A percentile compares a stretch with the other conserved stretches of the same genome.
Evolutionary conservation across 2,329 filamentous ascomycete species (phyloP).

Genomic region (Clathrospora elynae): DNA sequence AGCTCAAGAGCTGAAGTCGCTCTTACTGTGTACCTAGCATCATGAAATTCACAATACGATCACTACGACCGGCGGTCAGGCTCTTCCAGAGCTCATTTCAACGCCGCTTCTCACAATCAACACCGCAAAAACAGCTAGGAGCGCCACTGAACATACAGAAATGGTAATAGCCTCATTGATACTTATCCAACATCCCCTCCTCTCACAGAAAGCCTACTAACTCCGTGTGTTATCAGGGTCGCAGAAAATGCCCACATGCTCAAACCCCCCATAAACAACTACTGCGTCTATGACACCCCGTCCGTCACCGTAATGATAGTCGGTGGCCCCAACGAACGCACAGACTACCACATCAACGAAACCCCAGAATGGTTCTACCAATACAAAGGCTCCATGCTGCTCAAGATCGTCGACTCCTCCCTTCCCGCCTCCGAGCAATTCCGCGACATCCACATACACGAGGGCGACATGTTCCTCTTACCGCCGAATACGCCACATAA

Average conservation of each 20-base stretch:
- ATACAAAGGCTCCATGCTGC: constrained; percentile 87
- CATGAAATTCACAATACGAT: constrained; percentile 24
- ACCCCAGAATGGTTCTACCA: constrained; percentile 99
- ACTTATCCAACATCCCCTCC: neutral
- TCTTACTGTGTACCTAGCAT: neutral
- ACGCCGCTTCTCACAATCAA: constrained; percentile 38
- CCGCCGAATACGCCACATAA: constrained; percentile 96
- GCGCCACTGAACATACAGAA: constrained; percentile 49
- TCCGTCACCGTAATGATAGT: constrained; percentile 90
- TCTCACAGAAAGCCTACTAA: constrained; percentile 1
- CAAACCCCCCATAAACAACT: constrained; percentile 94
- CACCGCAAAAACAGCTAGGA: constrained; percentile 29
- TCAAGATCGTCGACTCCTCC: constrained; percentile 78
- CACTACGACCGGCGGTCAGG: constrained; percentile 21
- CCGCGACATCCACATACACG: constrained; percentile 83
- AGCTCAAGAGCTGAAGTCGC: neutral
- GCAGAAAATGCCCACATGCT: constrained; percentile 89
- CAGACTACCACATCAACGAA: constrained; percentile 97
- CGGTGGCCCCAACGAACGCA: constrained; percentile 92
- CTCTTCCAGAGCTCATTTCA: constrained; percentile 21
- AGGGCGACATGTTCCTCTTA: constrained; percentile 92
- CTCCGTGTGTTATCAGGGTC: constrained; percentile 65
- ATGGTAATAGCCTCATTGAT: constrained; percentile 38
- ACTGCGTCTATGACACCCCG: constrained; percentile 90
- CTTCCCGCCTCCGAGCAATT: constrained; percentile 58